These are phyloP conservation scores for Stemphylium vesicarium DNA, from an alignment of 2,329 filamentous ascomycete species.

Conservation along the genomic window DNA sequence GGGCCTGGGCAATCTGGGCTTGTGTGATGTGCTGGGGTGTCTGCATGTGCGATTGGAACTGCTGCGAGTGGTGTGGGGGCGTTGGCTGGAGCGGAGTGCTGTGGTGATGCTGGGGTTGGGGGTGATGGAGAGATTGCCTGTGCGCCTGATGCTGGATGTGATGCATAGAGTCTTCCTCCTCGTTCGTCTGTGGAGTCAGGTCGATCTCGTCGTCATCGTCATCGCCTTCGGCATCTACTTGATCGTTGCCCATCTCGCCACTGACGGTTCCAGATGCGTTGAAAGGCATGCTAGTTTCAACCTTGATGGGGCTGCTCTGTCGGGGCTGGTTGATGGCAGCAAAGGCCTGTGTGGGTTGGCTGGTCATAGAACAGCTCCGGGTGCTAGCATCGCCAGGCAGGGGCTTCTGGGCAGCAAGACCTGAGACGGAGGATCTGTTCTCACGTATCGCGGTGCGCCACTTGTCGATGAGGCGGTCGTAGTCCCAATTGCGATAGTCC, in stretches of 20 bases:
- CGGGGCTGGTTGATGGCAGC: conserved; percentile 21
- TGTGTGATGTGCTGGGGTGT: conserved; percentile 37
- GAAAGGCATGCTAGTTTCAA: conserved; percentile 32
- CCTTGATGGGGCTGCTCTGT: conserved; percentile 28
- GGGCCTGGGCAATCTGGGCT: conserved; percentile 34
- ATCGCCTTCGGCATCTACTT: conserved; percentile 46
- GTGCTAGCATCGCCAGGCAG: conserved; percentile 31
- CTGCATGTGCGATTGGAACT: conserved; percentile 36
- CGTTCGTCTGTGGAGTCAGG: conserved; percentile 35
- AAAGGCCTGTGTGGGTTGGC: conserved; percentile 34
- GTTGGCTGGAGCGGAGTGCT: conserved; percentile 39
- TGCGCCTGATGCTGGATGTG: conserved; percentile 21
- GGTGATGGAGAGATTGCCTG: conserved; percentile 13
- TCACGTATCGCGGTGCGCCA: conserved; percentile 48
- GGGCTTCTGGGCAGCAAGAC: conserved; percentile 46
- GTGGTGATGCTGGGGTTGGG: conserved; percentile 24
- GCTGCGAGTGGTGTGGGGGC: conserved; percentile 37
- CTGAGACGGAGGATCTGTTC: conserved; percentile 29
- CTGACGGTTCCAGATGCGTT: conserved; percentile 40
- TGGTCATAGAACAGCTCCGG: conserved; percentile 40
- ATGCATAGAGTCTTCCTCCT: conserved; percentile 29
- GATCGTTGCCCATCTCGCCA: conserved; percentile 36
- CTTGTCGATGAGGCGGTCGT: conserved; percentile 50
- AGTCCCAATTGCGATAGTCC: conserved; percentile 51
- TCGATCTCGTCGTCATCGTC: conserved; percentile 46